Base-by-base conservation (phyloP, 2,329 filamentous ascomycete genomes). In the Lachnellula cervina region DNA sequence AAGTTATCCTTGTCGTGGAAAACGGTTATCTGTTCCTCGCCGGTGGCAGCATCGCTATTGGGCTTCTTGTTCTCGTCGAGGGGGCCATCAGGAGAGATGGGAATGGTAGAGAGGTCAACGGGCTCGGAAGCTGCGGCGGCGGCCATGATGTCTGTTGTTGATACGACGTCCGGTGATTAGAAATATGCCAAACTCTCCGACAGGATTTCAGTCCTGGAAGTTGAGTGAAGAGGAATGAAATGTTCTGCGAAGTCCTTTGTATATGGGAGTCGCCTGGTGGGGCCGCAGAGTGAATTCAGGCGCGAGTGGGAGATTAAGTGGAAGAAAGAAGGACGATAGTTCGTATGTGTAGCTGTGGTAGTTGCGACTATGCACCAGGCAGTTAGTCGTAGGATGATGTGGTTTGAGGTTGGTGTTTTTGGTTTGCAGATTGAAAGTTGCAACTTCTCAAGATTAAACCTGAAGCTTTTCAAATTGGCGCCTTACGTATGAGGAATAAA, bases 1-100 rank as follows among this genome's bases (percentile, higher is more conserved):
- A 99, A 99, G 81, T 99, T 97, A 64, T 97, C 89, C 67, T 94
- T 88, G 77, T 97, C 91, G 73, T 99, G 92, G 79, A 99, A 99
- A 66, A 99, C 93, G 47, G 94, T 99, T 68, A 96, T 81, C 51
- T 88, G 79, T 71, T 92, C 86, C 62, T 74, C 74, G 62, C 77
- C 28, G 8, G 28, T 76, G 52, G 73, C 73, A 54, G 79, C 77
- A 53, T 70, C 68, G 56, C 72, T 68, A 62, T 75, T 73, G 54
- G 77, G 74, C 70, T 66, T 75, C 73, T 59, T 63, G 78, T 62
- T 65, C 50, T 66, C 66, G 28, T 64, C 76, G 55, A 78, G 75
- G 57, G 78, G 70, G 69, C 86, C 83, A 60, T 78, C 80, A 51
- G 83, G 83, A 51, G 82, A 84, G 71, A 87, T 81, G 64, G 84